Conservation (phyloP, 331 rosid genomes). For the Ulmus americana region DNA sequence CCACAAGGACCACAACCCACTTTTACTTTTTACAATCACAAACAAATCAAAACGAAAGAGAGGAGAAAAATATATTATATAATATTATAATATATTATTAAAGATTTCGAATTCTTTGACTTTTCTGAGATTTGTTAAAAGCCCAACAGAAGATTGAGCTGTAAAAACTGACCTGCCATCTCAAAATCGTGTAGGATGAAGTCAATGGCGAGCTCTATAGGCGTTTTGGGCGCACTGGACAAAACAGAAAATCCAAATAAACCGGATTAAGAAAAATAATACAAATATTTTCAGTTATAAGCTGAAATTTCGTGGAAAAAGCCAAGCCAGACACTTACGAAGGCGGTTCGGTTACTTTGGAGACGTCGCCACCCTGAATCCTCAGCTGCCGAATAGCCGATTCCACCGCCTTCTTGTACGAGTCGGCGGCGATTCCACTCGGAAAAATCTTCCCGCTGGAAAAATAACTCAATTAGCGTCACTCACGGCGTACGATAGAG, state of each 20-base stretch:
- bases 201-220: conserved; percentile 82
- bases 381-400: conserved; percentile 66
- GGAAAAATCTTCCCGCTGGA: conserved; percentile 78
- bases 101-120: not conserved
- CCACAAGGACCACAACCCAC: conserved; percentile 4
- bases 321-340: conserved; percentile 35
- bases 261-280: too few species aligned
- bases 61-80: not conserved
- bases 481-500: not conserved
- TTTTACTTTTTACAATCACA: too few species aligned
- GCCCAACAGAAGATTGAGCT: conserved; percentile 14
- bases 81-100: not conserved
- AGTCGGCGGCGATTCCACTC: conserved; percentile 74
- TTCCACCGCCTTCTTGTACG: conserved; percentile 84
- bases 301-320: conserved; percentile 18
- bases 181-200: conserved; percentile 91
- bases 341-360: conserved; percentile 35
- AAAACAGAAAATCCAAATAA: conserved; percentile 9
- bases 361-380: conserved; percentile 38
- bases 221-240: conserved; percentile 59
- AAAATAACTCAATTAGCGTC: conserved; percentile 12
- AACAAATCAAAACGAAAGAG: not conserved
- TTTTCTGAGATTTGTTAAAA: not conserved
- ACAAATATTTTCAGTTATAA: too few species aligned
- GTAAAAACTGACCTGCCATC: conserved; percentile 73